Evolutionary conservation across 495 filamentous ascomycete species (phyloP), one percentile per base, ranked within the genome.

Genomic region (Pyronema omphalodes): DNA sequence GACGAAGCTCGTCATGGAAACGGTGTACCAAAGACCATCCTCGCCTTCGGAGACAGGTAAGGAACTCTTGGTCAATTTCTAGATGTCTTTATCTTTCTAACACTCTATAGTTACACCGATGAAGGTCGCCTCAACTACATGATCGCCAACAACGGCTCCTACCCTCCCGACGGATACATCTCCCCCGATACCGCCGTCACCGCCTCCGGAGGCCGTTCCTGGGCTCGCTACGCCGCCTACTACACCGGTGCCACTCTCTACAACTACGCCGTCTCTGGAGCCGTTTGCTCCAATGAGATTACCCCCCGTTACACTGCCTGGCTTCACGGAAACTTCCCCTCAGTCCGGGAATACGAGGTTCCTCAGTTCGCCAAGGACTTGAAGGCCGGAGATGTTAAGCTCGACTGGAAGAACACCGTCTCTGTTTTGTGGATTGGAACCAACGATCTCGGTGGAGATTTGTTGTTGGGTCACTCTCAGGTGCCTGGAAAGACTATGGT

Each of bases 381-480:
- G 36, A 62, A 67, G 53, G 33, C 61, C 17, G 66, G 68, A 7
- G 62, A 60, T 7, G 71, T 68, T 53, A 70, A 70, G 35, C 59
- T 71, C 3, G 57, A 73, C 12, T 81, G 77, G 65, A 67, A 74
- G 29, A 65, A 70, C 49, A 82, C 80, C 3, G 78, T 84, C 5
- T 86, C 83, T 57, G 69, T 78, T 0, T 74, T 86, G 37, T 88
- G 81, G 82, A 84, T 86, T 58, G 83, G 84, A 0, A 84, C 82
- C 51, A 87, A 86, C 59, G 83, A 88, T 60, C 69, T 88, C 9
- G 82, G 82, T 37, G 71, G 66, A 51, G 62, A 71, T 44, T 79
- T 71, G 19, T 80, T 86, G 61, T 61, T 86, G 23, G 75, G 73
- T 15, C 79, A 83, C 63, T 71, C 71, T 39, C 76, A 83, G 62